Base-by-base conservation (phyloP, 1,139 yeast species). In the Saccharomyces hybrid region DNA sequence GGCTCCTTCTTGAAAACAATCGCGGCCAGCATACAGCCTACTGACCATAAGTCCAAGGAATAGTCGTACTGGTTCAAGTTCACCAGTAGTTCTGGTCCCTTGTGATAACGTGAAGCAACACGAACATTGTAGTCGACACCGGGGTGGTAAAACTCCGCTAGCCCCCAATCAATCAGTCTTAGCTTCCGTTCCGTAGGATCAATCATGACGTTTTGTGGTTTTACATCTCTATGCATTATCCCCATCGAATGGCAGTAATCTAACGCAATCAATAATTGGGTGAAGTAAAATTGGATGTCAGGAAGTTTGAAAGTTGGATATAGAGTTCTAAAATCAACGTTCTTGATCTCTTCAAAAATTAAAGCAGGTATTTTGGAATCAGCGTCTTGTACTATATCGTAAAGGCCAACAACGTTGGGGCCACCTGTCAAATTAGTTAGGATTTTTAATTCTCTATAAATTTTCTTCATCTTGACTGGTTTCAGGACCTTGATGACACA, bases 141-240 rank as follows among this genome's bases (percentile, higher is more conserved):
- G 6, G 83, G 80, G 63, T 86, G 93, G 66, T 86, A 86, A 66
- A 85, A 86, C 67, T 86, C 95, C 4, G 95, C 93, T 53, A 86
- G 73, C 44, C 95, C 95, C 95, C 95, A 86, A 70, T 86, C 95
- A 54, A 86, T 86, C 57, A 86, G 77, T 61, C 91, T 76, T 59
- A 86, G 73, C 62, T 82, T 80, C 61, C 79, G 81, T 56, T 73
- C 75, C 49, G 74, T 66, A 47, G 88, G 93, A 68, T 86, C 93
- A 62, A 86, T 86, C 93, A 86, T 86, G 55, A 86, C 84, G 69
- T 86, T 86, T 67, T 86, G 95, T 4, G 95, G 95, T 70, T 86
- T 86, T 50, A 86, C 93, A 68, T 86, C 95, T 66, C 95, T 75
- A 68, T 86, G 95, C 78, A 86, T 84, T 54, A 86, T 85, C 25